phyloP scores from a whole-genome alignment of 768 basidiomycete species.

The Boletus pseudo-olivaceus region DNA sequence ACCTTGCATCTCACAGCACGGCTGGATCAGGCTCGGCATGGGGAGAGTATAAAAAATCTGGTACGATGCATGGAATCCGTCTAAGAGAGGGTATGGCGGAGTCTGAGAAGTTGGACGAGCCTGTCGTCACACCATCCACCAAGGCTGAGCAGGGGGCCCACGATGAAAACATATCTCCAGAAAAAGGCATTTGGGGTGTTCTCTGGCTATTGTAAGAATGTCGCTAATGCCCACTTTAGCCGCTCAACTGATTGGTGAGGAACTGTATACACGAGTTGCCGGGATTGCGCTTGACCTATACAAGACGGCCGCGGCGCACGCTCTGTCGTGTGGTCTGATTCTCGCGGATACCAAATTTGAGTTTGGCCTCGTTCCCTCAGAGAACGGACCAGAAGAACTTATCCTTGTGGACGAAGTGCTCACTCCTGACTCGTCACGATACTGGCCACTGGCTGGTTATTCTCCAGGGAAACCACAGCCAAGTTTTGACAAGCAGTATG shows the following conservation, averaged over 20 bases:
- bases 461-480: constrained; percentile 71
- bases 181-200: constrained; percentile 49
- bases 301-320: constrained; percentile 70
- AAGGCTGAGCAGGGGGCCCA: constrained; percentile 93
- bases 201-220: not conserved
- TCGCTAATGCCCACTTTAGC: constrained; percentile 40
- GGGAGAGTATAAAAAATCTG: constrained; percentile 84
- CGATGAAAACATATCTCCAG: constrained; percentile 93
- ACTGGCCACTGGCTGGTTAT: constrained; percentile 85
- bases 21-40: constrained; percentile 82
- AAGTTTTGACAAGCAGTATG: constrained; percentile 96
- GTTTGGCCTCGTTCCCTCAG: constrained; percentile 73
- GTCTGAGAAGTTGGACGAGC: constrained; percentile 74
- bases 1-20: constrained; percentile 5
- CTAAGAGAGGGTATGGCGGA: constrained; percentile 78
- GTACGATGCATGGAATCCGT: constrained; percentile 84
- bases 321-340: constrained; percentile 75
- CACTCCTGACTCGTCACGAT: constrained; percentile 95
- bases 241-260: constrained; percentile 59
- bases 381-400: constrained; percentile 42
- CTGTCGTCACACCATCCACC: constrained; percentile 94
- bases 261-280: constrained; percentile 61
- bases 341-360: constrained; percentile 99
- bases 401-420: constrained; percentile 96
- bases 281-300: constrained; percentile 61